Evolutionary conservation across 2,329 filamentous ascomycete species (phyloP), one percentile per base, ranked within the genome.

Genomic region (Pezicula neosporulosa): DNA sequence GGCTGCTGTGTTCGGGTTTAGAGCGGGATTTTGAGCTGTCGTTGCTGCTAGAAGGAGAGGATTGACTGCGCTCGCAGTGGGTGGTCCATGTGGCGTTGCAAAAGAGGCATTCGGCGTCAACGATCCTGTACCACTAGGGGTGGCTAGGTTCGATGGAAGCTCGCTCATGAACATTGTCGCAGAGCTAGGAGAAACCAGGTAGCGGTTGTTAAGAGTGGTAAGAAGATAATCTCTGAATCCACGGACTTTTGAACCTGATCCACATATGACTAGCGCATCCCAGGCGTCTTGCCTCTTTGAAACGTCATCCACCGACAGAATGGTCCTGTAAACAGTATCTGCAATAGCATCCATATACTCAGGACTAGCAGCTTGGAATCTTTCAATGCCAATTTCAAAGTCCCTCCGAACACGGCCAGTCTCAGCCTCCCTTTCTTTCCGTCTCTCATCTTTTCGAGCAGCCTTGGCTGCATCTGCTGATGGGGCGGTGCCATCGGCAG

Each of bases 81-180:
- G 67, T 78, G 77, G 50, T 78, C 75, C 47, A 70, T 77, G 55
- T 65, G 85, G 65, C 68, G 76, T 67, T 12, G 60, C 60, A 75
- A 80, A 60, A 74, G 79, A 65, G 44, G 55, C 55, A 46, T 49
- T 67, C 8, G 94, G 95, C 1, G 93, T 97, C 70, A 96, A 94
- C 15, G 91, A 84, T 33, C 93, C 93, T 1, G 93, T 97, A 18
- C 90, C 92, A 10, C 87, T 81, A 1, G 94, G 94, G 0, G 94
- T 97, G 28, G 89, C 91, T 66, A 97, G 82, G 71, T 94, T 93
- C 8, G 91, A 97, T 7, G 94, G 94, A 36, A 97, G 84, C 70
- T 99, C 94, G 19, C 91, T 96, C 35, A 92, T 96, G 77, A 97
- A 97, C 64, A 97, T 97, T 39, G 92, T 97, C 47, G 90, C 91